Conservation (phyloP, 169 alveolate genomes). For the Cryptosporidium ubiquitum region DNA sequence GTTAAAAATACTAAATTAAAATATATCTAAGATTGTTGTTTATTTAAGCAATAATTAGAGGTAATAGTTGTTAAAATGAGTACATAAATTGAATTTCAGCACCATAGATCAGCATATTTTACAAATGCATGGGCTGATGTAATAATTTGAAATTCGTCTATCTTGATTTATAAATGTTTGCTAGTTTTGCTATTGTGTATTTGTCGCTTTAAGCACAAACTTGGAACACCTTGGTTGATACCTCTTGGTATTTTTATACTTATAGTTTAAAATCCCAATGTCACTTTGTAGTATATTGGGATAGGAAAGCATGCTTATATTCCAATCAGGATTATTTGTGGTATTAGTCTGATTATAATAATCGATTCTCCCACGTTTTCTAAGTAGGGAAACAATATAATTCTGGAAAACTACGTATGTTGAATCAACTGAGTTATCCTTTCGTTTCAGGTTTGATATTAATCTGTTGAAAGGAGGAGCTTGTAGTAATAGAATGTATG, state of each 20-base stretch:
- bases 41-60: no score
- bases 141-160: neutral
- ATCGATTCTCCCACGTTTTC: neutral
- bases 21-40: no score
- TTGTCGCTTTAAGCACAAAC: slow-evolving; percentile 1
- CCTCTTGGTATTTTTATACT: neutral
- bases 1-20: no score
- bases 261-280: slow-evolving; percentile 10
- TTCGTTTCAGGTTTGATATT: neutral
- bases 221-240: slow-evolving; percentile 64
- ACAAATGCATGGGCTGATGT: no score
- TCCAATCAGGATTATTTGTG: neutral
- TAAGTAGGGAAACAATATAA: neutral
- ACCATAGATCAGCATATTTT: no score
- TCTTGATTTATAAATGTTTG: no score
- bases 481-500: slow-evolving; percentile 48
- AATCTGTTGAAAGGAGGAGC: slow-evolving; percentile 68
- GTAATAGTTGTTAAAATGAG: no score
- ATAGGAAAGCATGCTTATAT: slow-evolving; percentile 18
- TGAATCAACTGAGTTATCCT: neutral
- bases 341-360: neutral
- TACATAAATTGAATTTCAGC: neutral
- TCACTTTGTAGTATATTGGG: slow-evolving; percentile 23
- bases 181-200: neutral
- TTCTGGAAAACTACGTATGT: neutral